Evolutionary conservation across 2,329 filamentous ascomycete species (phyloP), one percentile per base, ranked within the genome.

Genomic region (Colletotrichum sp.): DNA sequence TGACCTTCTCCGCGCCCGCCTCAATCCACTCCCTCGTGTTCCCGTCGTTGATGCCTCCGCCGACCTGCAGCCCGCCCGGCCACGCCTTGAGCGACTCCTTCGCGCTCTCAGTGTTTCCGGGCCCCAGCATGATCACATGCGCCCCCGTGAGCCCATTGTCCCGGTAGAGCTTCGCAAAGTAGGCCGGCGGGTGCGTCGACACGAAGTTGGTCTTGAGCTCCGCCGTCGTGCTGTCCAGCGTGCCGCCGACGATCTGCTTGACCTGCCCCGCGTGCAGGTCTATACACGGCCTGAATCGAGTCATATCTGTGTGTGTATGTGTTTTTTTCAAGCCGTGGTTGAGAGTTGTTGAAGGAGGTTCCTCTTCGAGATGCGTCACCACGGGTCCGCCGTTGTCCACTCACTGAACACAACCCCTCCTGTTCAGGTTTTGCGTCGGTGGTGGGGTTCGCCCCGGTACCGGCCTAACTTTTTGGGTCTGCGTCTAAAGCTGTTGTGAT

Each of bases 161-260:
- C 78, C 89, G 91, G 88, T 99, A 99, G 21, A 98, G 88, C 71
- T 87, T 84, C 38, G 96, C 94, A 83, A 95, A 99, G 86, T 98
- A 89, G 6, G 90, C 90, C 4, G 97, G 92, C 12, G 96, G 93
- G 75, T 96, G 92, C 63, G 92, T 90, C 12, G 97, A 98, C 75
- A 98, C 93, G 86, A 95, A 96, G 84, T 99, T 99, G 62, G 96
- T 98, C 85, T 95, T 93, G 70, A 98, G 89, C 70, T 90, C 88
- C 8, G 88, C 83, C 2, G 90, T 90, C 11, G 88, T 83, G 81
- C 90, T 90, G 84, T 93, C 93, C 75, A 99, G 90, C 3, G 97
- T 98, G 73, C 97, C 96, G 78, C 97, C 97, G 54, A 99, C 96
- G 78, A 99, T 99, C 84, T 99, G 97, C 87, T 99, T 99, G 73